phyloP scores from a whole-genome alignment of 805 yeast species.

The Candida nitratophila region DNA sequence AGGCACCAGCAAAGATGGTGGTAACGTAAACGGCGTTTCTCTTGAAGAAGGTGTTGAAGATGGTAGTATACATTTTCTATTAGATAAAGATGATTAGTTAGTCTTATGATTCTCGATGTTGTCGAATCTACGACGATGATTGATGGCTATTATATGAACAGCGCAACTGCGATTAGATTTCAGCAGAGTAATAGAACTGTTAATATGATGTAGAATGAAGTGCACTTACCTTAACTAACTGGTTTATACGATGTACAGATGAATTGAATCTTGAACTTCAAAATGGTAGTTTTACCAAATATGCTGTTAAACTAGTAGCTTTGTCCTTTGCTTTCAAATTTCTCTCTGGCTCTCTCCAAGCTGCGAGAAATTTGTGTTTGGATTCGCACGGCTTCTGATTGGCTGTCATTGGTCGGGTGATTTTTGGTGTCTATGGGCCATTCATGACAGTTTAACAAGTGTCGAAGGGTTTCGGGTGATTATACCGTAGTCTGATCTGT shows the following conservation, averaged over 20 bases:
- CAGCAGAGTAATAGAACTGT: neutral
- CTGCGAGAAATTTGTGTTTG: neutral
- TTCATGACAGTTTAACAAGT: too few species aligned
- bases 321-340: neutral
- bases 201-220: neutral
- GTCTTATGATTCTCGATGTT: too few species aligned
- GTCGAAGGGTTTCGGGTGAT: too few species aligned
- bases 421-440: neutral
- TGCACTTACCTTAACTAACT: neutral
- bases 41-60: constrained; percentile 53
- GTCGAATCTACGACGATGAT: too few species aligned
- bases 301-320: neutral
- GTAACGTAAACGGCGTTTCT: constrained; percentile 89
- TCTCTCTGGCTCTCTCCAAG: neutral
- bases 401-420: neutral
- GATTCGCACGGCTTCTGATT: constrained; percentile 2
- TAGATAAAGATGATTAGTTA: neutral
- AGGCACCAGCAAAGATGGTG: constrained; percentile 75
- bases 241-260: too few species aligned
- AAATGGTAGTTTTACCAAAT: neutral
- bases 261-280: too few species aligned
- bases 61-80: neutral
- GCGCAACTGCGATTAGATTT: too few species aligned
- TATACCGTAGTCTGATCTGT: too few species aligned
- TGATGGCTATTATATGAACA: too few species aligned